Percentiles rank a stretch among this genome's conserved stretches.
Evolutionary conservation across 208 protist species (phyloP).

Genomic region (Polymyxa betae): DNA sequence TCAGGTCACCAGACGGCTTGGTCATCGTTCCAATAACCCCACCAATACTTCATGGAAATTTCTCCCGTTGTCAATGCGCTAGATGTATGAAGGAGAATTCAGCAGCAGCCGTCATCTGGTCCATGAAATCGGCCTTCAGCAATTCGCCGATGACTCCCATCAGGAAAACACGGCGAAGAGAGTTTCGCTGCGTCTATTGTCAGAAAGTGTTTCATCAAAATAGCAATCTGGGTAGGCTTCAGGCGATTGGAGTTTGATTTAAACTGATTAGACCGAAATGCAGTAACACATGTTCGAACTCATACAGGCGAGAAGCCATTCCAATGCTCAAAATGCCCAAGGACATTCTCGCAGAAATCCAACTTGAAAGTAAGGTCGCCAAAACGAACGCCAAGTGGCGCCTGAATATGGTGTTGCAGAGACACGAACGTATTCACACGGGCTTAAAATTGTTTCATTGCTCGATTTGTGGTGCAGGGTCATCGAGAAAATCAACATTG

Average conservation of each 20-base stretch:
- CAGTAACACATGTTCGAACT: slow-evolving; percentile 37
- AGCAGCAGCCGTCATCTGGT: too few relatives aligned
- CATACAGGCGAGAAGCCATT: slow-evolving; percentile 32
- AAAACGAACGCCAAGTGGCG: not conserved
- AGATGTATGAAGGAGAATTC: too few relatives aligned
- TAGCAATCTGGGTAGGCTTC: slow-evolving; percentile 10
- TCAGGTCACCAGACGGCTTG: too few relatives aligned
- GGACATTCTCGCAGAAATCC: slow-evolving; percentile 42
- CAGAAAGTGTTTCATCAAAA: slow-evolving; percentile 35
- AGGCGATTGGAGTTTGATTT: not conserved
- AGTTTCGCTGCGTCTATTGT: not conserved
- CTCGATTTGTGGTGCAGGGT: not conserved
- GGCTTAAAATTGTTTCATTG: slow-evolving; percentile 42
- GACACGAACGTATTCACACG: slow-evolving; percentile 20
- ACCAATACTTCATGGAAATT: too few relatives aligned
- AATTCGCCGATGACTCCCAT: too few relatives aligned
- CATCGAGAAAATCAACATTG: slow-evolving; percentile 1
- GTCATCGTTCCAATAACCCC: too few relatives aligned
- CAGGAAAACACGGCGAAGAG: too few relatives aligned
- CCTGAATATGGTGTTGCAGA: not conserved
- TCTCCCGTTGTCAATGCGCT: too few relatives aligned
- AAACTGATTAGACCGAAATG: not conserved
- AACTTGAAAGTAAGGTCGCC: slow-evolving; percentile 11
- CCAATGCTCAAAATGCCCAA: not conserved
- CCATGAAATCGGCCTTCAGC: too few relatives aligned